Evolutionary conservation across 2,329 filamentous ascomycete genomes (phyloP), one percentile per base, ranked within the genome.

Genomic region (Cladosporium oxysporum): DNA sequence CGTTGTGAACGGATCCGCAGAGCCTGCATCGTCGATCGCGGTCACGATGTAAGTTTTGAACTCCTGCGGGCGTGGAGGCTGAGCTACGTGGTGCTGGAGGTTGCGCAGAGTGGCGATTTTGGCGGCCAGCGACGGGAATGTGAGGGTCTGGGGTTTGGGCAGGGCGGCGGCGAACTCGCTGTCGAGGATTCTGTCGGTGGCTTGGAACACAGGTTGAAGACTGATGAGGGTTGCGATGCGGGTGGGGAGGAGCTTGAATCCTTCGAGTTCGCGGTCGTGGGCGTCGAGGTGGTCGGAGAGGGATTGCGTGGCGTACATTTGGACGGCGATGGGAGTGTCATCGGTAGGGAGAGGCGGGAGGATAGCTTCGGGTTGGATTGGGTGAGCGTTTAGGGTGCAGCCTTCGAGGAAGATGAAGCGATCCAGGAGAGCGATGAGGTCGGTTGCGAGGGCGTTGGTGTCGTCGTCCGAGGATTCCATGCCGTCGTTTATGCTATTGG

Each of bases 391-490:
- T 1, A 61, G 23, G 7, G 41, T 49, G 41, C 18, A 14, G 44
- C 58, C 58, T 52, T 50, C 29, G 28, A 61, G 58, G 44, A 33
- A 50, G 28, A 33, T 31, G 58, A 31, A 33, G 4, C 28, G 58
- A 29, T 61, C 58, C 2, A 61, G 41, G 28, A 61, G 58, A 12
- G 58, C 44, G 18, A 61, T 50, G 41, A 61, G 58, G 18, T 31
- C 29, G 26, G 28, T 50, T 33, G 41, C 26, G 35, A 28, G 21
- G 35, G 29, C 18, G 18, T 5, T 12, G 55, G 8, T 47, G n/a
- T 21, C 21, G 41, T n/a, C 23, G 33, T 12, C 41, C 2, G 4
- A 10, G 18, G 33, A 18, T 18, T 29, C 11, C 8, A 52, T 52
- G 14, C 3, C 10, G 55, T 23, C 23, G 55, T 16, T 8, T 23